Evolutionary conservation across 1,139 yeast species (phyloP).

Genomic region (Komagataea norvegica): DNA sequence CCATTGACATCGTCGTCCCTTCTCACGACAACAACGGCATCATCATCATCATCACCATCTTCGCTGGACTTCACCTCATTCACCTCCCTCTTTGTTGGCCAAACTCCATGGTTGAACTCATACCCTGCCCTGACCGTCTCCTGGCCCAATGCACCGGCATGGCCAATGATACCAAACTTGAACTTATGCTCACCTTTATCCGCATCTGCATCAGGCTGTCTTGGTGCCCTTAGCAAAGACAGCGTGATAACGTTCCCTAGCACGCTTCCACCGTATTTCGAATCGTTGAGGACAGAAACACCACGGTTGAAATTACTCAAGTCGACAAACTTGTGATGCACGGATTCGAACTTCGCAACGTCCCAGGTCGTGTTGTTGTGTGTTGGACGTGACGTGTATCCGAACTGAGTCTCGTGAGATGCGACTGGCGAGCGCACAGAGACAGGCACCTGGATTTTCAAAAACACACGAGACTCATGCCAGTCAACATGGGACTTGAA

Average conservation of each 20-base stretch:
- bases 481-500: constrained; percentile 74
- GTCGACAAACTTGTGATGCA: constrained; percentile 92
- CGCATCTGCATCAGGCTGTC: constrained; percentile 87
- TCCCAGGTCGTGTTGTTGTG: constrained; percentile 96
- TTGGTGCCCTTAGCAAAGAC: constrained; percentile 78
- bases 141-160: constrained; percentile 55
- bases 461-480: constrained; percentile 83
- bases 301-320: constrained; percentile 83
- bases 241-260: constrained; percentile 87
- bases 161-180: constrained; percentile 83
- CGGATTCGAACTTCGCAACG: constrained; percentile 91
- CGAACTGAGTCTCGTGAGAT: constrained; percentile 89
- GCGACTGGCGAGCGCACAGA: constrained; percentile 72
- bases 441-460: constrained; percentile 94
- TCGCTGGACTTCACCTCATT: too few relatives aligned
- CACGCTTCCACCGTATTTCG: constrained; percentile 86
- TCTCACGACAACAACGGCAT: constrained; percentile 6
- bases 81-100: not conserved
- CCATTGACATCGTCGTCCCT: constrained; percentile 8
- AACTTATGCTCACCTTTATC: constrained; percentile 87
- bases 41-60: not conserved
- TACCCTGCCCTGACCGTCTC: constrained; percentile 71
- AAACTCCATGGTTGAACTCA: constrained; percentile 61
- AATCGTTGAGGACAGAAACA: constrained; percentile 78
- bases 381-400: constrained; percentile 85